Evolutionary conservation across 225 moss, liverwort and hornwort species (phyloP).

Genomic region (Physcomitrium patens): DNA sequence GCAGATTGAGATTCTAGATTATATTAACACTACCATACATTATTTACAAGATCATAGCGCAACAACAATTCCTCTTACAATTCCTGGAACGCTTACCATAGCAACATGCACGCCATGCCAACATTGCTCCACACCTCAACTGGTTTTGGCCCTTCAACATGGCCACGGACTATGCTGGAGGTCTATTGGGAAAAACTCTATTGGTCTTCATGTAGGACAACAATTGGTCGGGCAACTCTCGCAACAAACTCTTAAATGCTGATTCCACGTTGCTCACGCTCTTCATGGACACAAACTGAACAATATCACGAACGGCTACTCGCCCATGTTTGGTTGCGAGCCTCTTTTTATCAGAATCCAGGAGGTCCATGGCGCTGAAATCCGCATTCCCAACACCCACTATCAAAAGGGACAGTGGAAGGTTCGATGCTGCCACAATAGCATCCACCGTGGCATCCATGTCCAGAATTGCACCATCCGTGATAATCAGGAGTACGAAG

Average conservation of each 20-base stretch:
- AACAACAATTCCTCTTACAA: no score
- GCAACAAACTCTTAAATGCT: slow-evolving; percentile 70
- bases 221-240: slow-evolving; percentile 83
- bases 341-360: slow-evolving; percentile 82
- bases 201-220: slow-evolving; percentile 67
- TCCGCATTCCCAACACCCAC: slow-evolving; percentile 90
- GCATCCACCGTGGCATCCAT: slow-evolving; percentile 75
- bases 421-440: slow-evolving; percentile 70
- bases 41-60: no score
- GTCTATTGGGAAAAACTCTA: slow-evolving; percentile 22
- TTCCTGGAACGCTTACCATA: no score
- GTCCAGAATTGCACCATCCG: slow-evolving; percentile 92
- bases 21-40: no score
- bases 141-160: no score
- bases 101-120: no score
- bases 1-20: no score
- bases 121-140: no score
- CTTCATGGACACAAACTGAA: slow-evolving; percentile 85
- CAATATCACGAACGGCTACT: slow-evolving; percentile 77
- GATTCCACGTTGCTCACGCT: slow-evolving; percentile 45
- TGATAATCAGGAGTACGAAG: slow-evolving; percentile 90
- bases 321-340: slow-evolving; percentile 58
- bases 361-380: slow-evolving; percentile 79
- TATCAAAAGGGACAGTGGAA: slow-evolving; percentile 84
- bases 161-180: not conserved